Evolutionary conservation across 2,329 filamentous ascomycete species (phyloP).

Genomic region (Celoporthe dispersa): DNA sequence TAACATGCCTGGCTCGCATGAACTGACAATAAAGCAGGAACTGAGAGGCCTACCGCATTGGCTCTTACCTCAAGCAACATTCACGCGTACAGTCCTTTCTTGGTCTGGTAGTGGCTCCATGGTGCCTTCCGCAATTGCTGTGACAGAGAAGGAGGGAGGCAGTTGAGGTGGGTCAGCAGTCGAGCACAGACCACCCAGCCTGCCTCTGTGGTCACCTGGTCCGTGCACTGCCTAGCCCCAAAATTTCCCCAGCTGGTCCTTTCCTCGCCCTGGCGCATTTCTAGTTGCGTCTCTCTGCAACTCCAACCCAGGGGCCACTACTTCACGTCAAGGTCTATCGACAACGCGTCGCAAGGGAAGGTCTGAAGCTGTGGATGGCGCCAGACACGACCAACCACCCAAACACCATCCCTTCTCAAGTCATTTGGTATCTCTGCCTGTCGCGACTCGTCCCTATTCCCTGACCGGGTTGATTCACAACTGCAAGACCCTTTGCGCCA

Average conservation of each 20-base stretch:
- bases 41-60: no score
- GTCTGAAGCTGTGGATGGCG: conserved; percentile 7
- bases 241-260: conserved; percentile 21
- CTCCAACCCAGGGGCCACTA: conserved; percentile 9
- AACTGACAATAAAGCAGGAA: background rate
- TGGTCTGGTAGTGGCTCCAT: background rate
- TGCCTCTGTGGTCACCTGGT: background rate
- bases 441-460: background rate
- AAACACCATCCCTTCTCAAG: background rate
- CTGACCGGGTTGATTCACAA: background rate
- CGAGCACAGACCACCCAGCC: conserved; percentile 6
- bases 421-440: background rate
- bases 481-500: conserved; percentile 4
- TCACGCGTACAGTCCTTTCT: background rate
- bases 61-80: background rate
- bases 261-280: conserved; percentile 18
- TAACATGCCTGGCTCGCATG: background rate
- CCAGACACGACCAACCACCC: conserved; percentile 1
- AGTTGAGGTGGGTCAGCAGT: background rate
- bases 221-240: conserved; percentile 17
- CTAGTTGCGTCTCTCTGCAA: conserved; percentile 12
- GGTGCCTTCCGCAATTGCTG: background rate
- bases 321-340: conserved; percentile 17
- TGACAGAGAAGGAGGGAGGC: background rate
- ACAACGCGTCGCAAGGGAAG: conserved; percentile 16